phyloP scores from a whole-genome alignment of 495 filamentous ascomycete genomes.

The Pseudevernia furfuracea region DNA sequence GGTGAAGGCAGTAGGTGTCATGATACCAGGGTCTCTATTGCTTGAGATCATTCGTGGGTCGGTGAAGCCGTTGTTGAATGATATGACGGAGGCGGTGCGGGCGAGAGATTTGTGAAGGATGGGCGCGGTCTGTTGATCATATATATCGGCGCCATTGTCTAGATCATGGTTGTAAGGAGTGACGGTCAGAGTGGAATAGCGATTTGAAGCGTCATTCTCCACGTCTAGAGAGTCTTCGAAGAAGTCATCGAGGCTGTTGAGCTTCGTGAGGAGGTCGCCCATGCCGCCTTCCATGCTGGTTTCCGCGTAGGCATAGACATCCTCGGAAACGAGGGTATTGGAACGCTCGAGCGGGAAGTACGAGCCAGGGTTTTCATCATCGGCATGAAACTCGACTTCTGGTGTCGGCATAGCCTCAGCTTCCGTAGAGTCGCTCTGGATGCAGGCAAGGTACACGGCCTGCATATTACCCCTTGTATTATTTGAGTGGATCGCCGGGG shows the following conservation, averaged over 20 bases:
- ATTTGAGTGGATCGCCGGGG: slow-evolving; percentile 79
- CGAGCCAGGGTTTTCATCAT: slow-evolving; percentile 72
- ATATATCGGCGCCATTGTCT: slow-evolving; percentile 76
- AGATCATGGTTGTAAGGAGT: slow-evolving; percentile 50
- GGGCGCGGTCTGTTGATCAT: slow-evolving; percentile 88
- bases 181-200: slow-evolving; percentile 58
- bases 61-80: slow-evolving; percentile 74
- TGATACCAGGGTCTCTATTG: slow-evolving; percentile 50
- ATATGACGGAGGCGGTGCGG: slow-evolving; percentile 60
- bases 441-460: slow-evolving; percentile 87
- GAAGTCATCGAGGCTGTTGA: slow-evolving; percentile 92
- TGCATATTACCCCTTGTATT: slow-evolving; percentile 88
- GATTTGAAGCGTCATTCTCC: slow-evolving; percentile 41
- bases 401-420: slow-evolving; percentile 60
- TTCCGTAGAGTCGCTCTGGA: slow-evolving; percentile 51
- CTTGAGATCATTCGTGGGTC: slow-evolving; percentile 53
- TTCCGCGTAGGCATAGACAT: slow-evolving; percentile 62
- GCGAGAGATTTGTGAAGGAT: slow-evolving; percentile 78
- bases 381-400: slow-evolving; percentile 83
- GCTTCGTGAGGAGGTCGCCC: slow-evolving; percentile 78
- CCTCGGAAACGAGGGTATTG: slow-evolving; percentile 87
- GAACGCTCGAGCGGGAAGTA: slow-evolving; percentile 71
- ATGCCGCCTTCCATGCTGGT: slow-evolving; percentile 52
- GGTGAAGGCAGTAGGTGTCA: slow-evolving; percentile 56
- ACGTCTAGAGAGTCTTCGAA: slow-evolving; percentile 59